phyloP scores from a whole-genome alignment of 169 alveolate genomes.

The Plasmodium vinckei region DNA sequence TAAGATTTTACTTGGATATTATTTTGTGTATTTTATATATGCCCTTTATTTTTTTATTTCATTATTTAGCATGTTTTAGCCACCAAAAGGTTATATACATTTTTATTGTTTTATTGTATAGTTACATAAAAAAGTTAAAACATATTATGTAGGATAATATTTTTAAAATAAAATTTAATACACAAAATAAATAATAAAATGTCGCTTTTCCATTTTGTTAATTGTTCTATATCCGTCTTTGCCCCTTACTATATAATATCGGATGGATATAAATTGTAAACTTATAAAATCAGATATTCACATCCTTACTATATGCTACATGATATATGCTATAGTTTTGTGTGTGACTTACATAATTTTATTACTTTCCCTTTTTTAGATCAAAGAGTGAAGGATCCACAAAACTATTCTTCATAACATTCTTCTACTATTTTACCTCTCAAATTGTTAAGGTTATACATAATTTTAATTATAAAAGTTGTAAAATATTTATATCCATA shows the following conservation, averaged over 20 bases:
- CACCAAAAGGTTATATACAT: too few relatives aligned
- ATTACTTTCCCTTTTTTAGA: conserved; percentile 11
- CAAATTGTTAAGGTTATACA: conserved; percentile 49
- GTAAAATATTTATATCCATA: not conserved
- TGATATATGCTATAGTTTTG: not conserved
- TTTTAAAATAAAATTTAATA: not conserved
- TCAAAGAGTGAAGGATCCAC: conserved; percentile 67
- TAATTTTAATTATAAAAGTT: not conserved
- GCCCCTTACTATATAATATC: conserved; percentile 54
- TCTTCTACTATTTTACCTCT: conserved; percentile 40
- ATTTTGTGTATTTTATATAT: too few relatives aligned
- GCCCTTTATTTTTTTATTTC: too few relatives aligned
- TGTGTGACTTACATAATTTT: not conserved
- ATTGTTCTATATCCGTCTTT: conserved; percentile 53
- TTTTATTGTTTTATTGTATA: not conserved
- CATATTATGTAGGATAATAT: conserved; percentile 11
- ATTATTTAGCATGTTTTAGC: too few relatives aligned
- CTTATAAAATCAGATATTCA: conserved; percentile 1
- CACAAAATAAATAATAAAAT: conserved; percentile 2
- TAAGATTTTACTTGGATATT: too few relatives aligned
- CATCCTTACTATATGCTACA: not conserved
- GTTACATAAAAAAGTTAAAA: not conserved
- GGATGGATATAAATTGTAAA: conserved; percentile 69
- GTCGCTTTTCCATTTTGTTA: conserved; percentile 66
- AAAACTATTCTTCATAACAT: conserved; percentile 28